Conservation (phyloP, 805 yeast species). For the Candida maris region DNA sequence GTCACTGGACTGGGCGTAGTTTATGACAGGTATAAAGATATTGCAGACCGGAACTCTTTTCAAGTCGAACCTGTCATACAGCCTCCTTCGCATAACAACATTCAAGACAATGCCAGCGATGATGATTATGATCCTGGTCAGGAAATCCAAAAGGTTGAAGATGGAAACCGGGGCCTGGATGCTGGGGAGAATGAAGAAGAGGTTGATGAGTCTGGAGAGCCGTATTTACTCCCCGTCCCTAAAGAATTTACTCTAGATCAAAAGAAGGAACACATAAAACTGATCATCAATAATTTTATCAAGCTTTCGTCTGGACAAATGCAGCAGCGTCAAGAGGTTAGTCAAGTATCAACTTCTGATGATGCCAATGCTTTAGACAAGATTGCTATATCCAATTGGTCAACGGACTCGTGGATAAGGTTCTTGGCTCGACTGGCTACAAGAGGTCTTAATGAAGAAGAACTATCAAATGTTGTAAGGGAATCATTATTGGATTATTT, state of each 20-base stretch:
- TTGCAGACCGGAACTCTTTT: slow-evolving; percentile 4
- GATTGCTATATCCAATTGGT: slow-evolving; percentile 49
- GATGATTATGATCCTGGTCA: slow-evolving; percentile 5
- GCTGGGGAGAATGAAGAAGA: slow-evolving; percentile 17
- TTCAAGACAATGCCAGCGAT: slow-evolving; percentile 1
- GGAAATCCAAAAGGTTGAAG: background rate
- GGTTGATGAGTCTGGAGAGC: slow-evolving; percentile 27
- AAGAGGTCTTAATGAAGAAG: slow-evolving; percentile 60
- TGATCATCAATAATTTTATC: slow-evolving; percentile 59
- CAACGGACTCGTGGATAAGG: slow-evolving; percentile 70
- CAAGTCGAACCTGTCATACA: slow-evolving; percentile 5
- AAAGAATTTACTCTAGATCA: slow-evolving; percentile 46
- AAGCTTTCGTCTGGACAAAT: slow-evolving; percentile 36
- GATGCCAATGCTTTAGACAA: slow-evolving; percentile 43
- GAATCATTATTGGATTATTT: slow-evolving; percentile 70
- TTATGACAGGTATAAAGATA: slow-evolving; percentile 50
- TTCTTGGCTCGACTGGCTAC: slow-evolving; percentile 75
- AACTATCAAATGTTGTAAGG: slow-evolving; percentile 60
- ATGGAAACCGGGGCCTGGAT: slow-evolving; percentile 6
- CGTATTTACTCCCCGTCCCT: slow-evolving; percentile 54
- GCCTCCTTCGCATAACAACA: background rate
- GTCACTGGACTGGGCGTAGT: slow-evolving; percentile 68
- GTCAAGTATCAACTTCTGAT: slow-evolving; percentile 1
- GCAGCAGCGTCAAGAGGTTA: slow-evolving; percentile 23
- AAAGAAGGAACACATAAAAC: slow-evolving; percentile 52